Evolutionary conservation across 305 asterid species (phyloP).

Genomic region (Fraxinus platypoda): DNA sequence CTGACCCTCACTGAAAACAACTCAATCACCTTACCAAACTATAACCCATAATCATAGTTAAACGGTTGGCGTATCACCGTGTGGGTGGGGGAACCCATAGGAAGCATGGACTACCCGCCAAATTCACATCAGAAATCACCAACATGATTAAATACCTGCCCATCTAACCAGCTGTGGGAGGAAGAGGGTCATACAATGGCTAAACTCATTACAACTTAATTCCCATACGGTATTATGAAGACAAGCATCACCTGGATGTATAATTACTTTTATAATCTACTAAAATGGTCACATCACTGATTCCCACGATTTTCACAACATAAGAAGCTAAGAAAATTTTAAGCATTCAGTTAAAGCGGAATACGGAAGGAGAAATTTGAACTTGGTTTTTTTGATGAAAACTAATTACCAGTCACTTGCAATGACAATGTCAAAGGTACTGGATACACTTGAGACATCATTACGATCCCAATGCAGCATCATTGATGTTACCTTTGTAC

Average conservation of each 20-base stretch:
- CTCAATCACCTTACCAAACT: not conserved
- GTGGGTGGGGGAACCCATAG: not conserved
- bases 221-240: not conserved
- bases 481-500: conserved; percentile 64
- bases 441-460: conserved; percentile 34
- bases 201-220: not conserved
- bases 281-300: not conserved
- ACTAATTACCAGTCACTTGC: conserved; percentile 90
- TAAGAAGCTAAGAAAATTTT: not conserved
- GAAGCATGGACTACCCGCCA: not conserved
- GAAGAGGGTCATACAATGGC: conserved; percentile 12
- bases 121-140: not conserved
- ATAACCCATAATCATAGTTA: not conserved
- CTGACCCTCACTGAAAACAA: not conserved
- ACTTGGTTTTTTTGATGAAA: not conserved
- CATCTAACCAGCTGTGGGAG: not conserved
- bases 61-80: not conserved
- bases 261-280: not conserved
- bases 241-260: not conserved
- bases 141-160: conserved; percentile 8
- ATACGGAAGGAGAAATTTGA: not conserved
- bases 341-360: conserved; percentile 22
- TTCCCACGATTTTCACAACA: conserved; percentile 6
- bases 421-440: conserved; percentile 64
- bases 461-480: conserved; percentile 79